Base-by-base conservation (phyloP, 192 early-diverging fungal species). In the Coemansia pectinata region DNA sequence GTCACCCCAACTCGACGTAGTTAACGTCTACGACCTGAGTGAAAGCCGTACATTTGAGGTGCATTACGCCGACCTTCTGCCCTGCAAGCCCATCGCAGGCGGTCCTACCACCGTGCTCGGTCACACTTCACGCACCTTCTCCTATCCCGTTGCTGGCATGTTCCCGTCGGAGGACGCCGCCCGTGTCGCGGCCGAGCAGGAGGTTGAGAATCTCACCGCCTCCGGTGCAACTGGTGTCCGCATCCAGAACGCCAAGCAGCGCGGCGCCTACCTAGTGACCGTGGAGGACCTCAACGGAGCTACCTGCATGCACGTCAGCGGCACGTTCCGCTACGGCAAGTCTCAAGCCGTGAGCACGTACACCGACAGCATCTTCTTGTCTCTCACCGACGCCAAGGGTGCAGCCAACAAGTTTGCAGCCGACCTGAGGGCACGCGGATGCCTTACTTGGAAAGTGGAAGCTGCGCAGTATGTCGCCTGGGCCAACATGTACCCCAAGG, bases 41-140 rank as follows among this genome's bases (percentile, higher is more conserved):
- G 59, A 60, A 4, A 53, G 33, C 50, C 36, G 41, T 29, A 7
- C 25, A 3, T 63, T 72, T 44, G 50, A 69, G 31, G 67, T 79
- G 40, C 47, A 41, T 50, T 74, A 74, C 48, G 73, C 73, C n/a
- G 73, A 74, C 14, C 55, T 74, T 31, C 42, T 74, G 29, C 67
- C 73, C 12, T 74, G 52, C 44, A 60, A 60, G 41, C 66, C 50
- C 50, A 52, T 52, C 25, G 50, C 50, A 52, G 50, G 50, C 50
- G 50, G 50, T 52, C 50, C 50, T 52, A 52, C 50, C 50, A 52
- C 50, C 23, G 62, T 64, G 58, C 62, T 74, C 29, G 45, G 55
- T 66, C 39, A 21, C 34, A 59, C 29, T 12, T 41, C 14, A 15
- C 72, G 72, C 21, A 31, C 15, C 31, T 73, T 73, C 41, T 57